A percentile compares a stretch with the other conserved stretches of the same genome.
These are phyloP conservation scores for Madurella fahalii DNA, from an alignment of 2,329 filamentous ascomycete genomes.

Conservation along the genomic window DNA sequence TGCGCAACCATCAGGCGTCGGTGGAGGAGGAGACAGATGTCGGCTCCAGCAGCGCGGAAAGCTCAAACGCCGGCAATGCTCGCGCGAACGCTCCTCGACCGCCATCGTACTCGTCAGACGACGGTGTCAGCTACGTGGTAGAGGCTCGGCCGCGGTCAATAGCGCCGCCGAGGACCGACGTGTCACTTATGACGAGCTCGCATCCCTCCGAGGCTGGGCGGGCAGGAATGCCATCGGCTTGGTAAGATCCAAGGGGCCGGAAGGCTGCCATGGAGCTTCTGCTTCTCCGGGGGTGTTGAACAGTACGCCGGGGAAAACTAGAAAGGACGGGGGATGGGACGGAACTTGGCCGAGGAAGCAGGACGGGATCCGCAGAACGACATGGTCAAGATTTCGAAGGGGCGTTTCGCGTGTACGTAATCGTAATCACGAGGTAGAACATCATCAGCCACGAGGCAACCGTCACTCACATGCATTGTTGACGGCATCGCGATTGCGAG, in stretches of 20 bases:
- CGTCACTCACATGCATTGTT: too few relatives aligned
- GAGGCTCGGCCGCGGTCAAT: constrained; percentile 60
- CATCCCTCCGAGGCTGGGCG: constrained; percentile 47
- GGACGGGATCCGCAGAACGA: too few relatives aligned
- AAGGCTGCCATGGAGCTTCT: neutral
- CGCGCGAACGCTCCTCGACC: constrained; percentile 45
- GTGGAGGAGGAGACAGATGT: constrained; percentile 24
- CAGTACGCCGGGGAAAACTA: too few relatives aligned
- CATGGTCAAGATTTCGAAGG: too few relatives aligned
- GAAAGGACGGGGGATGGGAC: too few relatives aligned
- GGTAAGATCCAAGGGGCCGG: constrained; percentile 18
- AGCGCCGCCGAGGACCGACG: constrained; percentile 40
- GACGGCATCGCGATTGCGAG: too few relatives aligned
- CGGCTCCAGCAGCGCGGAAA: constrained; percentile 23
- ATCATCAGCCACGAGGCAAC: too few relatives aligned
- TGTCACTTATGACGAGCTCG: constrained; percentile 33
- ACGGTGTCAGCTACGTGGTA: constrained; percentile 68
- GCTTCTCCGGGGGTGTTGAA: too few relatives aligned
- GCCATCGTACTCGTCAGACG: constrained; percentile 72
- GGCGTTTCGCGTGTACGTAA: too few relatives aligned
- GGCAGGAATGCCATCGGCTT: constrained; percentile 21
- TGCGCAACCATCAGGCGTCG: constrained; percentile 51
- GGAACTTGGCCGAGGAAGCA: too few relatives aligned
- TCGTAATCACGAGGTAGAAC: too few relatives aligned
- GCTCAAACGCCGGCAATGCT: constrained; percentile 21